Evolutionary conservation across 192 early-diverging fungal genomes (phyloP), one percentile per base, ranked within the genome.

Genomic region (Phycomyces nitens): DNA sequence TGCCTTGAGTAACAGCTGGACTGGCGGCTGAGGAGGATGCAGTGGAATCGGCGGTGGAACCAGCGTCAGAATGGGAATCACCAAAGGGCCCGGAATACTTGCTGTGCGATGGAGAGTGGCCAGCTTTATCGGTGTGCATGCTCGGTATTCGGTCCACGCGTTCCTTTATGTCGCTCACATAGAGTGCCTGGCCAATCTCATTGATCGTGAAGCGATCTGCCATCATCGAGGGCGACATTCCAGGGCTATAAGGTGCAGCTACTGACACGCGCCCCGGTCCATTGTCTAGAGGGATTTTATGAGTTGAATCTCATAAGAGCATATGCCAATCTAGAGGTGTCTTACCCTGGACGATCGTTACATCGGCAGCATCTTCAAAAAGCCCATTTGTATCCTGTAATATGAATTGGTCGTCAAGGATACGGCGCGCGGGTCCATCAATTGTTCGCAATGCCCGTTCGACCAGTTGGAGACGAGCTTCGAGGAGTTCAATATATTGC

Each of bases 401-500:
- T 38, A 3, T 38, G 16, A 1, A 0, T 41, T 15, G 10, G 53
- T 66, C 64, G 23, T 58, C 64, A 29, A 58, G 47, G 14, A 66
- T 49, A 29, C 34, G 22, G 5, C 55, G 44, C 14, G 55, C 53
- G n/a, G 64, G 64, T 21, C 57, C 71, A 15, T 58, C 61, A 47
- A 73, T 55, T 15, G 53, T 53, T 47, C 43, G 40, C 6, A 75
- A 58, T n/a, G 69, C 68, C 18, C 62, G 59, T 29, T 75, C 73
- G n/a, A 75, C 61, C 10, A 56, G 60, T 22, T 58, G 64, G 4
- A 75, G 60, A 41, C 65, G 42, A 34, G 58, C 64, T 53, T 75
- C 73, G 26, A 75, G 53, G 21, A 52, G 38, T 27, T 75, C 73
- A n/a, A 75, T 66, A 41, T 75, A 75, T 56, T 75, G 73, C n/a